Conservation (phyloP, 305 asterid genomes). For the Solanum chacoense region DNA sequence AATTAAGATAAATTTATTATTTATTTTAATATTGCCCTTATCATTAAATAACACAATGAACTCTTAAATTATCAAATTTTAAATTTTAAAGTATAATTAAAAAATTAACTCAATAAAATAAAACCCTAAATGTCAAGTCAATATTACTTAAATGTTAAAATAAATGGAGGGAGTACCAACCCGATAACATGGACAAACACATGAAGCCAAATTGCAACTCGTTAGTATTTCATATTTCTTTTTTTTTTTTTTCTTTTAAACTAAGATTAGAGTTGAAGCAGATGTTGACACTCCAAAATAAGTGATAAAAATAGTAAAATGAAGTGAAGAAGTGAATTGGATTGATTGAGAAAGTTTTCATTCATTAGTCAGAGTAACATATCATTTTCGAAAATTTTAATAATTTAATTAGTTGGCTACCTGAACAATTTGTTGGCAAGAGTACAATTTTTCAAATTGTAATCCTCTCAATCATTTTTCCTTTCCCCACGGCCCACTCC, state of each 20-base stretch:
- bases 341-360: neutral
- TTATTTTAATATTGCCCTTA: neutral
- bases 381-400: too few species aligned
- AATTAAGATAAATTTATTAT: neutral
- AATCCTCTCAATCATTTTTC: neutral
- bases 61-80: neutral
- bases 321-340: neutral
- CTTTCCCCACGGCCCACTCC: neutral
- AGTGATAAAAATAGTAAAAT: neutral
- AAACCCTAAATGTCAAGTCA: neutral
- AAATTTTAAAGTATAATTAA: neutral
- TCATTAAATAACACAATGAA: neutral
- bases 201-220: neutral
- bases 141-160: neutral
- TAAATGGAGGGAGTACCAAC: neutral
- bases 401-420: too few species aligned
- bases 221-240: too few species aligned
- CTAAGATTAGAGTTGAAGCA: neutral
- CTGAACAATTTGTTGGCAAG: too few species aligned
- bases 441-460: neutral
- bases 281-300: neutral
- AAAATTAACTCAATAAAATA: neutral
- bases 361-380: neutral
- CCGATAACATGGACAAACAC: neutral
- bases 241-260: neutral